A percentile compares a stretch with the other conserved stretches of the same genome.
phyloP scores from a whole-genome alignment of 768 basidiomycete species.

The Boletus insuetus region DNA sequence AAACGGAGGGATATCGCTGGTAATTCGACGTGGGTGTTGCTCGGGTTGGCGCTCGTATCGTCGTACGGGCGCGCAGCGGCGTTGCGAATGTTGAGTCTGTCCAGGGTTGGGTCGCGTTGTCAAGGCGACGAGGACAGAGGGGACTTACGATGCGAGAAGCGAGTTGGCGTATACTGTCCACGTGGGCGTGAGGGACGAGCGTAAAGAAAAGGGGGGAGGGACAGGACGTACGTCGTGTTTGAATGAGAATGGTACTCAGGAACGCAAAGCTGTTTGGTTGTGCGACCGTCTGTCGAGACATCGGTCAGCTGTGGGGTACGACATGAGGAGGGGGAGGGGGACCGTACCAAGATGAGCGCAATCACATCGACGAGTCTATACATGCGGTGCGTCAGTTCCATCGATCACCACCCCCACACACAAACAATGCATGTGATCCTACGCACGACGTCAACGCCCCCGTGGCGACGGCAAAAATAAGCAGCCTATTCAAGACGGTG shows the following conservation, averaged over 20 bases:
- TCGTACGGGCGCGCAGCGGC: constrained; percentile 16
- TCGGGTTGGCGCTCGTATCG: neutral
- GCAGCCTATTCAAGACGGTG: constrained; percentile 19
- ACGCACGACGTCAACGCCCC: constrained; percentile 25
- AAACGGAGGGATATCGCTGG: constrained; percentile 23
- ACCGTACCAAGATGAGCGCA: constrained; percentile 23
- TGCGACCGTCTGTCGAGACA: constrained; percentile 12
- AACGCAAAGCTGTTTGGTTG: constrained; percentile 20
- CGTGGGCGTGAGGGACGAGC: neutral
- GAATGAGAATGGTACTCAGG: constrained; percentile 20
- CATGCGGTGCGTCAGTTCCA: neutral
- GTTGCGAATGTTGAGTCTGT: constrained; percentile 26
- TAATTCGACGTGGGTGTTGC: constrained; percentile 2
- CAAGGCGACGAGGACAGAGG: neutral
- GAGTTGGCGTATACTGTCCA: constrained; percentile 30
- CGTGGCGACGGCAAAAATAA: constrained; percentile 25
- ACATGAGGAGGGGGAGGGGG: neutral
- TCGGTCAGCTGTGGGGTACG: neutral
- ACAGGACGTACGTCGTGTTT: constrained; percentile 24
- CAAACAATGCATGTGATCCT: neutral
- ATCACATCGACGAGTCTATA: constrained; percentile 25
- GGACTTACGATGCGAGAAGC: constrained; percentile 27
- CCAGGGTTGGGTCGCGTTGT: too few species aligned
- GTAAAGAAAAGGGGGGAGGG: neutral
- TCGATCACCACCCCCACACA: neutral